Evolutionary conservation across 2,329 filamentous ascomycete species (phyloP), one percentile per base, ranked within the genome.

Genomic region (Ramichloridium luteum): DNA sequence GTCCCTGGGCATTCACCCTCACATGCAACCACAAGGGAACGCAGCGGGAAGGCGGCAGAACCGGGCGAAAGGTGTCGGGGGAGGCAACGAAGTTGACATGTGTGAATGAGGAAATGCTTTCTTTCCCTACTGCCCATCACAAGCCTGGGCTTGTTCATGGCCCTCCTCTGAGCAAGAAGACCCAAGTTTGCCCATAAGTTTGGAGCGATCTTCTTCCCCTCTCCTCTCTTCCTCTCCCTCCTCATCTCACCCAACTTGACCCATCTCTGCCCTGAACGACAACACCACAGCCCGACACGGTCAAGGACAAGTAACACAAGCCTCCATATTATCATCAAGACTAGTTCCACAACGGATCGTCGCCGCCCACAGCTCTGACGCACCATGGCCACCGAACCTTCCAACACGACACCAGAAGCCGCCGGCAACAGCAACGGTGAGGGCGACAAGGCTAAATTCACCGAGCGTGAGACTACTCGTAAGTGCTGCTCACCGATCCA

Each of bases 391-490:
- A 45, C 40, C 39, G 41, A 38, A 26, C 28, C 30, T 13, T 17
- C 32, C 13, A 26, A 17, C 18, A 32, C 32, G 11, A 23, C 34
- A 25, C 29, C 32, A n/a, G 20, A 38, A 5, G 31, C 38, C 17
- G 28, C 29, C 15, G 20, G 31, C 31, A 32, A 28, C 28, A 12
- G 33, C 14, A 25, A 30, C 9, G 25, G 34, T 8, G 34, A 29
- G 10, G 27, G 26, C 16, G 28, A 37, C n/a, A 38, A 41, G 28
- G 16, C 33, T 6, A 3, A 28, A 34, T 51, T 56, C 44, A 49
- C 41, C 30, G 44, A 47, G 6, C 47, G 42, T 23, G 51, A 55
- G 26, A 44, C 36, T 16, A 36, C 48, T 33, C 35, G n/a, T n/a
- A n/a, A n/a, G n/a, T n/a, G n/a, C n/a, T n/a, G n/a, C n/a, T n/a